Percentiles rank a stretch among this genome's conserved stretches.
Conservation (phyloP, 805 yeast genomes). For the Sporopachydermia lactativora region DNA sequence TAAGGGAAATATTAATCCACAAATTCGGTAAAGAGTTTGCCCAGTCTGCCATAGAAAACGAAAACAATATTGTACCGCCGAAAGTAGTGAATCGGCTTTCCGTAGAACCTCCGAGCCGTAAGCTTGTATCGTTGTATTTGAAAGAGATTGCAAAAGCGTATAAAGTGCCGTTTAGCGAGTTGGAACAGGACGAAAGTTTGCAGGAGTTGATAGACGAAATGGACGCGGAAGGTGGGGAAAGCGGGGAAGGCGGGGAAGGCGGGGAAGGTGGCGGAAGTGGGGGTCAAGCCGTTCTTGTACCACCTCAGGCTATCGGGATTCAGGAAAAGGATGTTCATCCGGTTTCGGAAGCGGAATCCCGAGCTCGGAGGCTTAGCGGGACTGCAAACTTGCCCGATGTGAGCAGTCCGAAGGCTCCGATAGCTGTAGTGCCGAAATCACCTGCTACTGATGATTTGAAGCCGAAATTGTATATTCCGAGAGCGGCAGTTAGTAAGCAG, state of each 20-base stretch:
- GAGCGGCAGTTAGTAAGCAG: conserved; percentile 4
- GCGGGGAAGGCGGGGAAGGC: conserved; percentile 14
- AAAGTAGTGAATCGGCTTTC: conserved; percentile 49
- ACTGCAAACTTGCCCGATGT: conserved; percentile 12
- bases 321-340: conserved; percentile 8
- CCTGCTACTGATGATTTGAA: conserved; percentile 19
- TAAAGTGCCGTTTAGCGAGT: conserved; percentile 55
- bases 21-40: conserved; percentile 61
- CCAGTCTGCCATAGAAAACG: conserved; percentile 37
- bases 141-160: conserved; percentile 74
- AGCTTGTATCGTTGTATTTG: conserved; percentile 54
- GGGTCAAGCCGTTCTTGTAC: conserved; percentile 15
- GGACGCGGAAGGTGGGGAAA: conserved; percentile 16
- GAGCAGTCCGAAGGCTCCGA: conserved; percentile 14
- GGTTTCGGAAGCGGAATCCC: conserved; percentile 6
- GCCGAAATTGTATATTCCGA: conserved; percentile 13
- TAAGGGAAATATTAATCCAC: conserved; percentile 46
- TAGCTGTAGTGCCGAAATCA: conserved; percentile 17
- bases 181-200: conserved; percentile 17
- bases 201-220: conserved; percentile 11
- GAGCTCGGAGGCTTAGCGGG: conserved; percentile 7
- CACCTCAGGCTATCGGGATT: conserved; percentile 7
- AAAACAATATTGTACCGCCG: conserved; percentile 42
- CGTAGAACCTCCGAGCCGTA: conserved; percentile 51
- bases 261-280: conserved; percentile 13